Evolutionary conservation across 345 rosid species (phyloP).

Genomic region (Euphorbia lathyris): DNA sequence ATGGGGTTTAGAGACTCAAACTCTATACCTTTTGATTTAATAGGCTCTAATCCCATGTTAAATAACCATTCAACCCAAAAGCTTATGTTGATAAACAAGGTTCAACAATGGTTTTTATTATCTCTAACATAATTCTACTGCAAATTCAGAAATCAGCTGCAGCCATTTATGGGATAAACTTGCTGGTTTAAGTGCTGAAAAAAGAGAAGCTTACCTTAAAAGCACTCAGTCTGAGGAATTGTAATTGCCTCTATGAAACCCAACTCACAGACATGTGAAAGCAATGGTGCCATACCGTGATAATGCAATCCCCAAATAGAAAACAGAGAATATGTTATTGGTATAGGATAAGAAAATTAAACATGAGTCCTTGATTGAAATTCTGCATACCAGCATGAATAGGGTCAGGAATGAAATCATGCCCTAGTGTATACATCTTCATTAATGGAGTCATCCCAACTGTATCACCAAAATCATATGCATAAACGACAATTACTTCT

Average conservation of each 20-base stretch:
- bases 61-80: too few species aligned
- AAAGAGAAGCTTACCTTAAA: conserved; percentile 47
- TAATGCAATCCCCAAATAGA: conserved; percentile 73
- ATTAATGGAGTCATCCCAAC: conserved; percentile 92
- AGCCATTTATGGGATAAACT: too few species aligned
- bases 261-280: too few species aligned
- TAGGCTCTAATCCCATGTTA: too few species aligned
- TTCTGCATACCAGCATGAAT: conserved; percentile 71
- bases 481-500: conserved; percentile 78
- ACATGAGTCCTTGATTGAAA: conserved; percentile 3
- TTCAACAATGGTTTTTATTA: too few species aligned
- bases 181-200: too few species aligned
- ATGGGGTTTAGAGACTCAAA: too few species aligned
- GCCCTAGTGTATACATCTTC: conserved; percentile 99
- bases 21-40: too few species aligned
- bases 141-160: too few species aligned
- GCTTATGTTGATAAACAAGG: too few species aligned
- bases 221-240: conserved; percentile 82
- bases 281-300: conserved; percentile 92
- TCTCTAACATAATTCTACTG: too few species aligned
- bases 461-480: conserved; percentile 86
- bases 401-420: conserved; percentile 96
- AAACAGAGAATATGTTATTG: conserved; percentile 9
- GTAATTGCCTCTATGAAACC: conserved; percentile 86
- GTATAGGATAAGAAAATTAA: too few species aligned